Evolutionary conservation across 2,329 filamentous ascomycete species (phyloP).

Genomic region (Aphanoascus verrucosus): DNA sequence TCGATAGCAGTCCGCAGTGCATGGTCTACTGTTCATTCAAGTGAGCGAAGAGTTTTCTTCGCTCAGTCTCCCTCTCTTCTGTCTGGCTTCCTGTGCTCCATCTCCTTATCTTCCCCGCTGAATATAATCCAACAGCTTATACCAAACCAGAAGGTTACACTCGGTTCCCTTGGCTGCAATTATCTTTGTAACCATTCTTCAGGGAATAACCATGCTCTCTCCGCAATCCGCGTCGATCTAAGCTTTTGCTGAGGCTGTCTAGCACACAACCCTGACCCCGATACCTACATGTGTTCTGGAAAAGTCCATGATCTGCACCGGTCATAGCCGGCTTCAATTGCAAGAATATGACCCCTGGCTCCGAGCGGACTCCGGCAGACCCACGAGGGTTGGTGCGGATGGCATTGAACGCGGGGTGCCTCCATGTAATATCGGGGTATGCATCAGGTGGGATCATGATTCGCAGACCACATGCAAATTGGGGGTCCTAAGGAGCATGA

Average conservation of each 20-base stretch:
- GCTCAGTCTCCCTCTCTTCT: not conserved
- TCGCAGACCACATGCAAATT: not conserved
- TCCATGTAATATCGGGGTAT: not conserved
- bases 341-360: not conserved
- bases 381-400: slow-evolving; percentile 2
- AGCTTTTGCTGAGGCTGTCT: not conserved
- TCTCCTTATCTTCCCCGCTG: not conserved
- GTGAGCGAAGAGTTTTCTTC: not conserved
- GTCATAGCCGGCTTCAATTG: not conserved
- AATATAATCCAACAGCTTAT: not conserved
- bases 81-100: not conserved
- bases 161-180: slow-evolving; percentile 5
- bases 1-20: not conserved
- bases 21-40: not conserved
- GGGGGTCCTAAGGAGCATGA: not conserved
- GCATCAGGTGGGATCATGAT: slow-evolving; percentile 1
- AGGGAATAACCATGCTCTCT: slow-evolving; percentile 8
- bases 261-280: no score
- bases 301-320: not conserved
- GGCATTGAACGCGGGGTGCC: not conserved
- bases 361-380: not conserved
- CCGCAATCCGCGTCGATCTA: slow-evolving; percentile 4
- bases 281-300: not conserved
- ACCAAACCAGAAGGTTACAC: slow-evolving; percentile 9
- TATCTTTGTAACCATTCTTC: slow-evolving; percentile 3